phyloP scores from a whole-genome alignment of 805 yeast genomes.

The Naumovozyma baii region DNA sequence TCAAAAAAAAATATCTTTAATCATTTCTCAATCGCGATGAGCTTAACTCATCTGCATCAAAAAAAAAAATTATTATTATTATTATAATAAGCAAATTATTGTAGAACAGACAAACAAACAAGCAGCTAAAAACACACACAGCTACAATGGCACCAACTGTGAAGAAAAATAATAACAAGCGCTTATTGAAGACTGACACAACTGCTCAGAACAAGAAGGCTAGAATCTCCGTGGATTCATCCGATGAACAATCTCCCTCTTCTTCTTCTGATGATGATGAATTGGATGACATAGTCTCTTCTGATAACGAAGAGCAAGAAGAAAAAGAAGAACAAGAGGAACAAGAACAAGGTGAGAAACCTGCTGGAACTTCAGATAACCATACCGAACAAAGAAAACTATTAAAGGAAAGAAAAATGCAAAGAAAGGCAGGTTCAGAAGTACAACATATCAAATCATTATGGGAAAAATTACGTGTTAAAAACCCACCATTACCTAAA shows the following conservation, averaged over 20 bases:
- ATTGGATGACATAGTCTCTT: constrained; percentile 10
- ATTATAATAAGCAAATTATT: too few species aligned
- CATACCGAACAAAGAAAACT: constrained; percentile 77
- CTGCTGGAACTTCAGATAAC: constrained; percentile 31
- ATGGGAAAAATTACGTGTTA: constrained; percentile 88
- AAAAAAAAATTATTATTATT: too few species aligned
- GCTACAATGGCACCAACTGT: constrained; percentile 13
- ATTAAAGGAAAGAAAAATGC: constrained; percentile 72
- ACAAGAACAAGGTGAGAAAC: constrained; percentile 24
- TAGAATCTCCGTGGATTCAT: constrained; percentile 23
- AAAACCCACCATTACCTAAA: constrained; percentile 71
- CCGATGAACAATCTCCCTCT: constrained; percentile 15
- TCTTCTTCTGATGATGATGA: constrained; percentile 23
- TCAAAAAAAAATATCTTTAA: not conserved
- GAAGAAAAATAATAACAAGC: constrained; percentile 7
- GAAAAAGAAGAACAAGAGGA: constrained; percentile 29
- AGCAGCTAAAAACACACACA: too few species aligned
- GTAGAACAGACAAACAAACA: too few species aligned
- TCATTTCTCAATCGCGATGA: not conserved
- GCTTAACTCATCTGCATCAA: too few species aligned
- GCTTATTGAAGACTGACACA: constrained; percentile 2
- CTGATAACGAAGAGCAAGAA: constrained; percentile 18
- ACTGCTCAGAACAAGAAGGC: constrained; percentile 21
- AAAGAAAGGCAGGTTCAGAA: constrained; percentile 78
- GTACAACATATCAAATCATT: constrained; percentile 75